Percentiles rank a stretch among this genome's conserved stretches.
These are phyloP conservation scores for Cordyceps cateniannulata DNA, from an alignment of 2,329 filamentous ascomycete genomes.

Conservation along the genomic window DNA sequence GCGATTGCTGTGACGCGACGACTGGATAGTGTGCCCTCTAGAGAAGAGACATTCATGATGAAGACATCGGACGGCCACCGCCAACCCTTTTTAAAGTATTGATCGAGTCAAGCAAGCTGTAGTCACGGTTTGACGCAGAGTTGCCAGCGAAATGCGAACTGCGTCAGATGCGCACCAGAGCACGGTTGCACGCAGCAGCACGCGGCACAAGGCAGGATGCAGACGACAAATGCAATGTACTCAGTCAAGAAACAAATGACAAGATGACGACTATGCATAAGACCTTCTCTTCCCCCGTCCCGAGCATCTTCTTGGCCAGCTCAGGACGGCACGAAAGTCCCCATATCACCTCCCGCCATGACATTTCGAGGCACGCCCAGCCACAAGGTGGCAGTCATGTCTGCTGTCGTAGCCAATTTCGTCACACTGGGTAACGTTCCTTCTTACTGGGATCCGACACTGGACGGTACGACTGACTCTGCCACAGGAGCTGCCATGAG, in stretches of 20 bases:
- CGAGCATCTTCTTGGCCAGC: neutral
- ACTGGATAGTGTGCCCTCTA: neutral
- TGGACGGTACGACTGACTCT: neutral
- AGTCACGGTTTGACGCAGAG: neutral
- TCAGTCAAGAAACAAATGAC: neutral
- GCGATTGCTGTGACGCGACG: neutral
- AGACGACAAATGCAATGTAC: neutral
- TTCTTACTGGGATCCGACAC: neutral
- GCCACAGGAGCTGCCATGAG: neutral
- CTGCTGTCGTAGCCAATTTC: neutral
- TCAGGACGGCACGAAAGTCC: neutral
- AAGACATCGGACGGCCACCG: neutral
- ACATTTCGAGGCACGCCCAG: neutral
- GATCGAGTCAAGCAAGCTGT: neutral
- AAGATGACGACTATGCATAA: neutral
- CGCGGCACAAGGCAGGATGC: neutral
- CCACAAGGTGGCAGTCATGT: neutral
- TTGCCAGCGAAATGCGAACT: neutral
- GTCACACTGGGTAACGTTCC: neutral
- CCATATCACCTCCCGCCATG: neutral
- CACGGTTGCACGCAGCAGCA: neutral
- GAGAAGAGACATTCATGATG: neutral
- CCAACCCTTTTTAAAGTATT: neutral
- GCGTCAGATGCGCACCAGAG: neutral
- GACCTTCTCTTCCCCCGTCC: neutral